Base-by-base conservation (phyloP, 2,329 filamentous ascomycete species). In the Fusarium bulbicola region DNA sequence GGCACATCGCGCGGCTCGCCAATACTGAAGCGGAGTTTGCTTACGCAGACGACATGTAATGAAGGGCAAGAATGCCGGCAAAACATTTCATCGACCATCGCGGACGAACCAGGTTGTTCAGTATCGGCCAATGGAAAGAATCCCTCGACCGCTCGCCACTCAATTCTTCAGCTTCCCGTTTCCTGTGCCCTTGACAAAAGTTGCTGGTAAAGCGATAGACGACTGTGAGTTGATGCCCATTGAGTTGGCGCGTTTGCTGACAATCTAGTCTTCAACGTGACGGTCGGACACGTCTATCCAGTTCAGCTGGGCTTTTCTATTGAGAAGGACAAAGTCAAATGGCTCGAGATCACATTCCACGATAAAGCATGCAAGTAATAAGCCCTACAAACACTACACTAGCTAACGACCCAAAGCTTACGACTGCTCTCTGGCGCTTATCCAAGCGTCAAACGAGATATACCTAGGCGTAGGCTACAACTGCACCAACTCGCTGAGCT, bases 391-490 rank as follows among this genome's bases (percentile, higher is more conserved):
- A 10, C 3, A 0, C 1, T 2, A 1, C 1, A 20, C 6, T 18
- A 4, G 4, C 3, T 43, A 5, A 42, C 5, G 0, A n/a, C 7
- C 2, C 8, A 6, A 6, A 68, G 65, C 54, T 20, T 68, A 54
- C 3, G 40, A 68, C 0, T 68, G 54, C 7, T 68, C 65, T 2
- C 15, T 68, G 7, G 56, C 45, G 0, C 14, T 68, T 0, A 68
- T 68, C 18, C 63, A 54, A n/a, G 65, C 63, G 13, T 63, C 63
- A 8, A 68, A 68, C 5, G 65, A 68, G 16, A 68, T 58, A n/a
- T 63, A 68, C 3, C 47, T 68, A 0, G 65, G 65, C 11, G 49
- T 20, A 39, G 65, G 63, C 6, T 62, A 62, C 11, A 13, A 39
- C 20, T 62, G 63, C 11, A 32, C 56, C 1, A 62, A 49, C 4